Percentiles rank a stretch among this genome's conserved stretches.
Conservation (phyloP, 352 stramenopile genomes). For the Phytopythium sindhum region DNA sequence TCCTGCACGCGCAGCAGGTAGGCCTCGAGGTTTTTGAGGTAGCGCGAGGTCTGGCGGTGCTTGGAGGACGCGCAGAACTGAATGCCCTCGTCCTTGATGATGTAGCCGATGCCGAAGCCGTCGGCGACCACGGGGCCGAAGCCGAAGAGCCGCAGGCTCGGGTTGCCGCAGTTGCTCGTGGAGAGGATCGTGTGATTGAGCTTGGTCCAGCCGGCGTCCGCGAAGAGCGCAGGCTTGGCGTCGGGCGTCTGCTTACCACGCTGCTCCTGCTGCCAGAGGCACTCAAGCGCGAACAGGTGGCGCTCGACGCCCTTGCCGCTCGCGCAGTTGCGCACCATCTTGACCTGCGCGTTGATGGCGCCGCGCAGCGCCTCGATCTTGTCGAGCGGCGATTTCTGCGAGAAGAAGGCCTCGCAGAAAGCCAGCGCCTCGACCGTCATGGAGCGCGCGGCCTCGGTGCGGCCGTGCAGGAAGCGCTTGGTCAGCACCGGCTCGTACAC, state of each 20-base stretch:
- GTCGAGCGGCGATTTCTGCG: slow-evolving; percentile 73
- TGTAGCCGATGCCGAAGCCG: slow-evolving; percentile 97
- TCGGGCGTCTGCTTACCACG: slow-evolving; percentile 28
- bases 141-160: slow-evolving; percentile 91
- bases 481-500: slow-evolving; percentile 96
- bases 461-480: slow-evolving; percentile 93
- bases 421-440: slow-evolving; percentile 88
- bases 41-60: slow-evolving; percentile 81
- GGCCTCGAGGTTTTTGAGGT: slow-evolving; percentile 77
- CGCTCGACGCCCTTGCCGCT: slow-evolving; percentile 91
- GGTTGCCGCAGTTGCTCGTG: slow-evolving; percentile 96
- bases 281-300: slow-evolving; percentile 94
- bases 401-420: slow-evolving; percentile 90
- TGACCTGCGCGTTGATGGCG: slow-evolving; percentile 87
- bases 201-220: slow-evolving; percentile 83
- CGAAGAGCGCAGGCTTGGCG: slow-evolving; percentile 76
- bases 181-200: slow-evolving; percentile 95
- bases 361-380: slow-evolving; percentile 86
- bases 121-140: slow-evolving; percentile 93
- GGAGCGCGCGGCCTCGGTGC: slow-evolving; percentile 92
- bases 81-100: slow-evolving; percentile 95
- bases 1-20: slow-evolving; percentile 80
- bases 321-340: slow-evolving; percentile 86
- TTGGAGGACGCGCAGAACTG: slow-evolving; percentile 85
- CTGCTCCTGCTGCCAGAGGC: slow-evolving; percentile 70